Evolutionary conservation across 768 basidiomycete species (phyloP), one percentile per base, ranked within the genome.

Genomic region (Tulasnella sp.): DNA sequence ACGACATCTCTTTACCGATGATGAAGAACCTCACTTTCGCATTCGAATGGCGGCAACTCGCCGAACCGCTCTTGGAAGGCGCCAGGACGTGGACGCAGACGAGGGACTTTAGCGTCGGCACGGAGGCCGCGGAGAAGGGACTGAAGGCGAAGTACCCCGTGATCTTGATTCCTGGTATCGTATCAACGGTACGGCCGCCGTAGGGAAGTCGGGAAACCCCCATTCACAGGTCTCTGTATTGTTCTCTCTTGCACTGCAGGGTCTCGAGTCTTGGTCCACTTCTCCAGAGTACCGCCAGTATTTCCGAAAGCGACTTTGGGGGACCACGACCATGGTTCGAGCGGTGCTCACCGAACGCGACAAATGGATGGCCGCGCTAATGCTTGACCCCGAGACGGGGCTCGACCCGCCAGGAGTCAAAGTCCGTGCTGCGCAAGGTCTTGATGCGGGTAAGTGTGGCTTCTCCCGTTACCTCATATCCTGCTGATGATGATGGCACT

Each of bases 241-340:
- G 32, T 42, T 5, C 8, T 1, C n/a, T n/a, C n/a, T 17, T 68
- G n/a, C 11, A 26, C 37, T 12, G 64, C 26, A 92, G 87, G 89
- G 91, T 5, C 81, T 98, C 73, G 95, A 98, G 78, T 94, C 92
- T 7, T 99, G 97, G 96, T 90, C 92, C 5, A 96, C 96, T 0
- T 83, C 87, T 5, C 88, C 89, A 0, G 92, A 92, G 72, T 91
- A 94, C 75, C 87, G 92, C 5, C 78, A 89, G 0, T 97, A 94
- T 82, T 98, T 99, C 79, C 87, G 95, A n/a, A 90, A 96, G 79
- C 90, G 93, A 9, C 76, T 85, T 41, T 86, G 84, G 84, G 83
- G 81, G 3, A 78, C 76, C 1, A 77, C 78, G 6, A 75, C 73
- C 64, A 95, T 94, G 94, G 79, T 95, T 42, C 87, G 91, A 1